Percentiles rank a stretch among this genome's conserved stretches.
phyloP scores from a whole-genome alignment of 1,284 basidiomycete genomes.

The Caloboletus inedulis region DNA sequence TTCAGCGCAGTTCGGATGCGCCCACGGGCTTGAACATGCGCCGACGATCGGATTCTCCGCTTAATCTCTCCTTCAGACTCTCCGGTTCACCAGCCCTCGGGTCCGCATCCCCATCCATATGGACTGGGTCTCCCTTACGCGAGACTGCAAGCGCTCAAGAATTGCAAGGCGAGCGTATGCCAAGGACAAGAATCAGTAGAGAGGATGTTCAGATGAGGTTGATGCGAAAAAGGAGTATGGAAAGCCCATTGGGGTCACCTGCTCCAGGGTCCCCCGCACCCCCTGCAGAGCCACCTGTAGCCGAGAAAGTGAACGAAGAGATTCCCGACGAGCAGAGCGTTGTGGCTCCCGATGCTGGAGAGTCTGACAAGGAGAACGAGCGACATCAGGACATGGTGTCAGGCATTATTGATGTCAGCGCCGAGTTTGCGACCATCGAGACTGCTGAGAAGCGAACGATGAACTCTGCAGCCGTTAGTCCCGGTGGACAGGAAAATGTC shows the following conservation, averaged over 20 bases:
- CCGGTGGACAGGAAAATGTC: background rate
- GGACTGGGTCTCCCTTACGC: slow-evolving; percentile 30
- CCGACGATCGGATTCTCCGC: slow-evolving; percentile 25
- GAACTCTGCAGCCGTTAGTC: slow-evolving; percentile 13
- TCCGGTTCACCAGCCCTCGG: slow-evolving; percentile 22
- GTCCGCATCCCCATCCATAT: slow-evolving; percentile 21
- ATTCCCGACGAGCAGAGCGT: background rate
- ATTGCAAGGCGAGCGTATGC: slow-evolving; percentile 24
- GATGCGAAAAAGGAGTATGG: slow-evolving; percentile 42
- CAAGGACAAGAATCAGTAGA: slow-evolving; percentile 44
- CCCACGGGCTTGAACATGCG: slow-evolving; percentile 12
- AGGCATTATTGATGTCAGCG: slow-evolving; percentile 36
- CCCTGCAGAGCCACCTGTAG: background rate
- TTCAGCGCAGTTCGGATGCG: slow-evolving; percentile 19
- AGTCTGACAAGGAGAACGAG: slow-evolving; percentile 7
- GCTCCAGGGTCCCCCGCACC: slow-evolving; percentile 10
- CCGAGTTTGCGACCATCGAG: slow-evolving; percentile 46
- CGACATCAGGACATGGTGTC: slow-evolving; percentile 11
- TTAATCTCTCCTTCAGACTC: slow-evolving; percentile 14
- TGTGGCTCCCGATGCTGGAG: background rate
- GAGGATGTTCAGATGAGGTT: slow-evolving; percentile 53
- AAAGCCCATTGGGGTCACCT: slow-evolving; percentile 35
- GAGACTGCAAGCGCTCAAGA: slow-evolving; percentile 25
- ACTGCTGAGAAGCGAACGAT: slow-evolving; percentile 41
- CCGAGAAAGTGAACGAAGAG: background rate